These are phyloP conservation scores for Chlamydomonas incerta DNA, from an alignment of 139 green algal genomes.

Conservation along the genomic window DNA sequence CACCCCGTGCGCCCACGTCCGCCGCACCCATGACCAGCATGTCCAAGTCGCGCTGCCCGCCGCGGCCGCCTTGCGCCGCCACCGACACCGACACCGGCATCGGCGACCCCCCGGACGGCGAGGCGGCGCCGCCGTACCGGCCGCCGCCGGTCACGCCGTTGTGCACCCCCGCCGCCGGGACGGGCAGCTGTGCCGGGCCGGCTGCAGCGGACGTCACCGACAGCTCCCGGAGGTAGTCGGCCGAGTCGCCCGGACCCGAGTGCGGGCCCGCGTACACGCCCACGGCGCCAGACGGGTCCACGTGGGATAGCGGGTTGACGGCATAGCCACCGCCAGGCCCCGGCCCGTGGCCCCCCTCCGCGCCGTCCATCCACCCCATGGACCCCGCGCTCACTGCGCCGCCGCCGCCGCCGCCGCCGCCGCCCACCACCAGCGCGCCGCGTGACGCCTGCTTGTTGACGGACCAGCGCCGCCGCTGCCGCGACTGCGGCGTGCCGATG, in stretches of 20 bases:
- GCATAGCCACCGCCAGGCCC: too few species aligned
- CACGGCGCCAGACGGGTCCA: not conserved
- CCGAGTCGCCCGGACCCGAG: not conserved
- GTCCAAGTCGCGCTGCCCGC: not conserved
- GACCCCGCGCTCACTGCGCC: not conserved
- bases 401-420: not conserved
- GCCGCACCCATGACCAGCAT: not conserved
- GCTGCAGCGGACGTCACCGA: not conserved
- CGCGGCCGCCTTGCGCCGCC: too few species aligned
- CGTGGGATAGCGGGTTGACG: too few species aligned
- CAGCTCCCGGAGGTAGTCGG: not conserved
- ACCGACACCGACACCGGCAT: too few species aligned
- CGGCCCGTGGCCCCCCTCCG: not conserved
- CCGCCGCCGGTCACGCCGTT: too few species aligned
- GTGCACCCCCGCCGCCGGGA: too few species aligned
- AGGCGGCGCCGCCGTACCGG: not conserved
- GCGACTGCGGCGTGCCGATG: not conserved
- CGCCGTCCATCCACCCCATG: not conserved
- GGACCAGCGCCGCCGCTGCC: slow-evolving; percentile 1
- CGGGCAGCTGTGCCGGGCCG: too few species aligned
- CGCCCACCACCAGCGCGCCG: not conserved
- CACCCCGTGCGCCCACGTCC: not conserved
- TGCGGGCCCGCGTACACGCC: not conserved
- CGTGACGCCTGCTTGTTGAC: not conserved
- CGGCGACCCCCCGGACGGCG: not conserved